Evolutionary conservation across 2,329 filamentous ascomycete species (phyloP), one percentile per base, ranked within the genome.

Genomic region (Diaporthe citri): DNA sequence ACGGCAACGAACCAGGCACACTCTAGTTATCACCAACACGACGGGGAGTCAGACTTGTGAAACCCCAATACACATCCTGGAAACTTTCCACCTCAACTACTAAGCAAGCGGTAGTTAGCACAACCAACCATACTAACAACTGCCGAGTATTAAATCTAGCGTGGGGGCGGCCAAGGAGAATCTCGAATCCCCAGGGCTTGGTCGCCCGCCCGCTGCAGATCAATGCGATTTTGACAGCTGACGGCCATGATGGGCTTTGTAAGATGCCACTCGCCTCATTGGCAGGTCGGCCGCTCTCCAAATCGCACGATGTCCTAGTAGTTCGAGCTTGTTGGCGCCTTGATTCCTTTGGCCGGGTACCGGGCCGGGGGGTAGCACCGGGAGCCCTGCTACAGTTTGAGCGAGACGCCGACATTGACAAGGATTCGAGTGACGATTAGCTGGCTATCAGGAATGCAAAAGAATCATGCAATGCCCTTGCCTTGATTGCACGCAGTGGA

Each of bases 201-300:
- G 36, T 41, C 20, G 64, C 48, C 9, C 36, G 64, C 64, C 25
- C 7, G 10, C 34, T 13, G 69, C 69, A 20, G 69, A 75, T 75
- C 69, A 71, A 60, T 75, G 73, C 17, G 25, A 28, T n/a, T 25
- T 31, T 59, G 73, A 57, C 59, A 64, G 28, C 62, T 55, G 41
- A 57, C 39, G 39, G 28, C 25, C 25, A 62, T 39, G 59, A 28
- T 52, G 36, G 62, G 60, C 71, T 25, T 55, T 43, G 28, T 25
- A 9, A 52, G 8, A 55, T 31, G 15, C 43, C 28, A 46, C 69
- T 43, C 43, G 52, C 51, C 59, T n/a, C 43, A 57, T 75, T 36
- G 22, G 60, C 22, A 48, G 34, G 17, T 36, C 51, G 9, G 34
- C 20, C 13, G 10, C 34, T 34, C 41, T 22, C 36, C 41, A 41